Percentiles rank a stretch among this genome's conserved stretches.
Conservation (phyloP, 306 rosid species). For the Sesbania bispinosa region DNA sequence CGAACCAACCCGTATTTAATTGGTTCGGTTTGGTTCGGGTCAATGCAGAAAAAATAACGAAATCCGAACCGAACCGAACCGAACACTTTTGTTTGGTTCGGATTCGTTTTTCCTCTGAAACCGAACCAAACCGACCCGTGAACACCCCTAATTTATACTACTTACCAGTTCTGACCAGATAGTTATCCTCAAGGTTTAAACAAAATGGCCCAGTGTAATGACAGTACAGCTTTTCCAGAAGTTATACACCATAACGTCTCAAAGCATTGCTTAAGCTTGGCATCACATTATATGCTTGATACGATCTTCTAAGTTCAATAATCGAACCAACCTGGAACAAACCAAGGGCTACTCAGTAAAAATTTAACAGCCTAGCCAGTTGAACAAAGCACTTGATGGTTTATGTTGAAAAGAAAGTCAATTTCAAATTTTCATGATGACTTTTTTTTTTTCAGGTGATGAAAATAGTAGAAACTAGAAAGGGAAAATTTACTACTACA, state of each 20-base stretch:
- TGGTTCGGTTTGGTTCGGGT: too few relatives aligned
- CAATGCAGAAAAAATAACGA: too few relatives aligned
- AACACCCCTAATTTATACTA: too few relatives aligned
- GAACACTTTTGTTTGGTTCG: too few relatives aligned
- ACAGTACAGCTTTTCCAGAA: conserved; percentile 19
- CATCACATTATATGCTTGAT: conserved; percentile 97
- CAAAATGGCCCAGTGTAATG: not conserved
- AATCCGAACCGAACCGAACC: too few relatives aligned
- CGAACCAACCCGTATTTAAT: too few relatives aligned
- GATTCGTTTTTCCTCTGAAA: too few relatives aligned
- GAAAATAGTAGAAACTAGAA: not conserved
- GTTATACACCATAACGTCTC: conserved; percentile 81
- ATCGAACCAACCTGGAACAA: conserved; percentile 90
- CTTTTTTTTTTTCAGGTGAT: not conserved
- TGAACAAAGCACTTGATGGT: conserved; percentile 9
- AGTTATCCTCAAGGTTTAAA: conserved; percentile 4
- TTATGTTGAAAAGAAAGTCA: not conserved
- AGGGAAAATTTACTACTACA: not conserved
- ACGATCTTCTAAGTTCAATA: conserved; percentile 94
- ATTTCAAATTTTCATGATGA: not conserved
- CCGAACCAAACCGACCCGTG: too few relatives aligned
- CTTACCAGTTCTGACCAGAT: conserved; percentile 18
- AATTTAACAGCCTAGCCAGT: conserved; percentile 12
- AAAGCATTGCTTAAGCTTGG: conserved; percentile 90
- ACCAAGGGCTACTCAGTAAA: conserved; percentile 29